Base-by-base conservation (phyloP, 305 asterid genomes). In the Lippia alba region DNA sequence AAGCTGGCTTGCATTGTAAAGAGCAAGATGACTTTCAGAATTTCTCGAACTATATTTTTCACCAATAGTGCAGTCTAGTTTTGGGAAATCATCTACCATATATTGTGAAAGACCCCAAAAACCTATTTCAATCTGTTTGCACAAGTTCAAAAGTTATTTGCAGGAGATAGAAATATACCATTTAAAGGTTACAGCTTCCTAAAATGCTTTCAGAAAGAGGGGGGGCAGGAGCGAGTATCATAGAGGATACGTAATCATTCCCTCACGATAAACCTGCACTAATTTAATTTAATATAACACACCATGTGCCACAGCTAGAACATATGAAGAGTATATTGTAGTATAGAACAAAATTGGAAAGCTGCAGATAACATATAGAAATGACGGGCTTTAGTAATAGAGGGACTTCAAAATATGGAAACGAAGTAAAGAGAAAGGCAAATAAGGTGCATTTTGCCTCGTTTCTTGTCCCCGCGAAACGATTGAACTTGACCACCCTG, bases 211-310 rank as follows among this genome's bases (percentile, higher is more conserved):
- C 82, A 40, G 80, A 78, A 17, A 73, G 73, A 74, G 78, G 72
- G 40, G 90, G 83, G 56, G 30, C 81, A 82, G 16, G 90, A 85
- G 20, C 86, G 86, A 10, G 80, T 83, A 65, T 85, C 89, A 62
- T 79, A 85, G 41, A 82, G 76, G 64, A 66, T 50, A 41, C 87
- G 87, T 30, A 69, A 70, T 80, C 56, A 85, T 80, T 64, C 89
- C 89, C 76, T 85, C 89, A 36, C 76, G 83, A 56, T 80, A 85
- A 45, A 85, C 85, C 87, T 85, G 46, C 18, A 69, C 4, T 44
- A 46, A 33, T 11, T 54, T 8, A 49, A 56, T 4, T 33, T 56
- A 44, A 17, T 55, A 20, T 5, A 58, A 2, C 50, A 45, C 34
- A 24, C 30, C 30, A 16, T 36, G 16, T 46, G 46, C 51, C 9